These are phyloP conservation scores for Yarrowia keelungensis DNA, from an alignment of 805 yeast species.

Conservation along the genomic window DNA sequence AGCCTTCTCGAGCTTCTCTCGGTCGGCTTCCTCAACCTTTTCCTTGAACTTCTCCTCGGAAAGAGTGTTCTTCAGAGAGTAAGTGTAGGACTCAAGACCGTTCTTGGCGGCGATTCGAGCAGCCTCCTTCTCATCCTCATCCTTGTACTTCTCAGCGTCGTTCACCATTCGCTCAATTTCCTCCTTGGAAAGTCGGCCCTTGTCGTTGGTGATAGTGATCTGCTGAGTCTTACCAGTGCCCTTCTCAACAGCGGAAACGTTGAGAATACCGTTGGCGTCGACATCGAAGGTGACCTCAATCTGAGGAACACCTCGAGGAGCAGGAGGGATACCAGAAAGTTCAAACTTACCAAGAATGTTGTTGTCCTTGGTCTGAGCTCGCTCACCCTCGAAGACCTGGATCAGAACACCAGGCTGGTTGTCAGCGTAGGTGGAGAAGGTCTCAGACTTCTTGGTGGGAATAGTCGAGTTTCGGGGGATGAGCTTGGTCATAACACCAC, in stretches of 20 bases:
- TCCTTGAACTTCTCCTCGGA: slow-evolving; percentile 15
- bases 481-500: slow-evolving; percentile 98
- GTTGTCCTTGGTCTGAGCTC: slow-evolving; percentile 81
- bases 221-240: slow-evolving; percentile 97
- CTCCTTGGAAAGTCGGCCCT: slow-evolving; percentile 18
- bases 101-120: slow-evolving; percentile 91
- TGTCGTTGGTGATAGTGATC: slow-evolving; percentile 61
- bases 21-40: slow-evolving; percentile 67
- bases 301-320: slow-evolving; percentile 99
- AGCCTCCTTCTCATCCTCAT: slow-evolving; percentile 80
- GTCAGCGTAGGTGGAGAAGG: slow-evolving; percentile 13
- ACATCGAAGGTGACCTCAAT: slow-evolving; percentile 48
- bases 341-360: slow-evolving; percentile 96
- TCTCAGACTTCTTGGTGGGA: slow-evolving; percentile 91
- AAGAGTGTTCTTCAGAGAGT: slow-evolving; percentile 4
- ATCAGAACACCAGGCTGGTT: slow-evolving; percentile 15
- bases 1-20: slow-evolving; percentile 73
- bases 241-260: slow-evolving; percentile 95
- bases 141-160: slow-evolving; percentile 15
- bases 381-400: slow-evolving; percentile 9
- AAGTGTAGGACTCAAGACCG: slow-evolving; percentile 65
- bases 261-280: slow-evolving; percentile 93
- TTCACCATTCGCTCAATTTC: slow-evolving; percentile 15
- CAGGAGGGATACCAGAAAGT: slow-evolving; percentile 95
- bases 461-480: slow-evolving; percentile 98